These are phyloP conservation scores for Picochlorum sp. DNA, from an alignment of 139 green algal genomes.

Conservation along the genomic window DNA sequence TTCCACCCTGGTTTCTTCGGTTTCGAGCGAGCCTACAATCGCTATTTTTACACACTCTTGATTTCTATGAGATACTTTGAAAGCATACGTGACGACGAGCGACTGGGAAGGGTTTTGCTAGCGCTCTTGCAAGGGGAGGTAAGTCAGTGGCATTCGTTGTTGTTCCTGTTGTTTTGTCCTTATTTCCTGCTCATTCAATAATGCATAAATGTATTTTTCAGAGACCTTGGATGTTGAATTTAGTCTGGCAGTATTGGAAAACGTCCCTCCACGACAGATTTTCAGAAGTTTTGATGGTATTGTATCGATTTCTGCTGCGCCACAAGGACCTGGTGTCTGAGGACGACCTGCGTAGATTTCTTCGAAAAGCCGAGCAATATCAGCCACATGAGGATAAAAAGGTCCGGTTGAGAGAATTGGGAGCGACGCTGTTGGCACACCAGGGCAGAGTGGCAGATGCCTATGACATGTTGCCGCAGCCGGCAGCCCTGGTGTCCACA, in stretches of 20 bases:
- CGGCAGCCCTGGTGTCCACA: not conserved
- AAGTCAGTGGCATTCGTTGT: not conserved
- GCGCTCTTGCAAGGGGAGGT: not conserved
- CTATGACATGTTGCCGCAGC: conserved; percentile 2
- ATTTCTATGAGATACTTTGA: not conserved
- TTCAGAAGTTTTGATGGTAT: not conserved
- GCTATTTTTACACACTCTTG: not conserved
- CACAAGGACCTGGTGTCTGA: not conserved
- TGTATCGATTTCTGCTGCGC: not conserved
- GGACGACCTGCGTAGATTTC: not conserved
- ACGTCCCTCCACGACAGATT: not conserved
- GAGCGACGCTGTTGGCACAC: not conserved
- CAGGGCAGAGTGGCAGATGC: not conserved
- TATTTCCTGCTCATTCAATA: not conserved
- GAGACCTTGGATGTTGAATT: not conserved
- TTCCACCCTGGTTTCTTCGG: not conserved
- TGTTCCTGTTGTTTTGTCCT: not conserved
- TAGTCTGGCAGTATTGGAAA: not conserved
- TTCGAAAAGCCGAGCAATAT: not conserved
- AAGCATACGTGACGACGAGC: conserved; percentile 1
- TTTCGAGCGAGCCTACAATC: not conserved
- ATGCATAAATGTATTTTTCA: not conserved
- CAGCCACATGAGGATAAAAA: conserved; percentile 1
- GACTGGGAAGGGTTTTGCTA: not conserved
- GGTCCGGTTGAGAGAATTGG: not conserved